These are phyloP conservation scores for Dothideomycetidae sp. DNA, from an alignment of 2,329 filamentous ascomycete species.

Conservation along the genomic window DNA sequence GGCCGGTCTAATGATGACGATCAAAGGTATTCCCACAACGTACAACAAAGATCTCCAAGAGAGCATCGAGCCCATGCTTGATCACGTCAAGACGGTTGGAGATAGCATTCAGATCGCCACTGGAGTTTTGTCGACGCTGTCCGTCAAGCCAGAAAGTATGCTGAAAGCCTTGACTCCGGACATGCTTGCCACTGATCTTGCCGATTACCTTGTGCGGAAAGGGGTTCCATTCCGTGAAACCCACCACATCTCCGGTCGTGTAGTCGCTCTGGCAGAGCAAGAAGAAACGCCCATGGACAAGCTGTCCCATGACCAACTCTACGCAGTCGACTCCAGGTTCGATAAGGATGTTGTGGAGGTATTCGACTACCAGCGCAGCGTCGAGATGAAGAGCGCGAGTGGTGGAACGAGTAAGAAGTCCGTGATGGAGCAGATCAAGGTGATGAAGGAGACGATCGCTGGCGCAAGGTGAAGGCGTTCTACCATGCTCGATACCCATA, in stretches of 20 bases:
- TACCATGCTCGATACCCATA: slow-evolving; percentile 3
- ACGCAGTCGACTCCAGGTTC: slow-evolving; percentile 54
- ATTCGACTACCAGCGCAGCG: slow-evolving; percentile 70
- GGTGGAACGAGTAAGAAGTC: slow-evolving; percentile 64
- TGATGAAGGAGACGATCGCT: slow-evolving; percentile 30
- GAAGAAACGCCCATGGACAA: slow-evolving; percentile 54
- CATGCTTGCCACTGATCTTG: slow-evolving; percentile 65
- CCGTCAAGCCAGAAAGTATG: slow-evolving; percentile 61
- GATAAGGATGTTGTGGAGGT: slow-evolving; percentile 54
- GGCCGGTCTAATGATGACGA: slow-evolving; percentile 63
- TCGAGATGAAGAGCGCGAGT: slow-evolving; percentile 62
- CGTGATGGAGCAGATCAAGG: slow-evolving; percentile 50
- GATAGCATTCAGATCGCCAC: slow-evolving; percentile 74
- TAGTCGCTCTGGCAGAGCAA: slow-evolving; percentile 58
- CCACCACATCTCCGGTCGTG: slow-evolving; percentile 61
- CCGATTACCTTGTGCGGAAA: slow-evolving; percentile 49
- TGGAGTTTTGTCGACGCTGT: slow-evolving; percentile 62
- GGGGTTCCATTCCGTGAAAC: slow-evolving; percentile 67
- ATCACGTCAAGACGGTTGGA: slow-evolving; percentile 65
- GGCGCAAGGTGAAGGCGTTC: slow-evolving; percentile 8
- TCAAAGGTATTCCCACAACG: slow-evolving; percentile 62
- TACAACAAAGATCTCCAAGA: slow-evolving; percentile 95
- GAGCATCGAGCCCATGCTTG: slow-evolving; percentile 70
- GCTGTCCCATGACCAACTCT: slow-evolving; percentile 50
- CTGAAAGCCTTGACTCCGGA: slow-evolving; percentile 60